Evolutionary conservation across 345 rosid species (phyloP).

Genomic region (Sisymbrium irio): DNA sequence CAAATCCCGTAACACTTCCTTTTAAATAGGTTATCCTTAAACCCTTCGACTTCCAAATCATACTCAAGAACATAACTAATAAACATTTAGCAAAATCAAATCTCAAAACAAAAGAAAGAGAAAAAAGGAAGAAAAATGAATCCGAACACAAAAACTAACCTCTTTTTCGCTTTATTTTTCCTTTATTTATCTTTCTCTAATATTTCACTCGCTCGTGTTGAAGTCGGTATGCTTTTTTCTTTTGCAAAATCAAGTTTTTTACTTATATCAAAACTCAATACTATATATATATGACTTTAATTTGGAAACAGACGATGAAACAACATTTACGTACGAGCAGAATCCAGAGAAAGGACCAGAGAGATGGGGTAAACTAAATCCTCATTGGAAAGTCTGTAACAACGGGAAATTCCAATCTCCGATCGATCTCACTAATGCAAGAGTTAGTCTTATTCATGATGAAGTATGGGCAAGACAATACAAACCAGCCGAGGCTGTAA

Average conservation of each 20-base stretch:
- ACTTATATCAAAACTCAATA: neutral
- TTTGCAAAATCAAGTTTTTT: no score
- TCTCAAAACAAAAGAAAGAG: neutral
- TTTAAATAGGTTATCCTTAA: neutral
- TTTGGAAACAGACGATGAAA: conserved; percentile 41
- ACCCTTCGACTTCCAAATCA: neutral
- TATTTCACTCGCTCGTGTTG: neutral
- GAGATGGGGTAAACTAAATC: conserved; percentile 47
- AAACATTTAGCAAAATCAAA: neutral
- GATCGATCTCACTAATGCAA: conserved; percentile 42
- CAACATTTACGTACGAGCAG: conserved; percentile 38
- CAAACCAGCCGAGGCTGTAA: conserved; percentile 51
- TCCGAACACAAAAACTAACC: neutral
- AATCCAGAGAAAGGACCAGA: conserved; percentile 46
- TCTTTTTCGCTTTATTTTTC: neutral
- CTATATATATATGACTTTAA: neutral
- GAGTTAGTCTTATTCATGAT: conserved; percentile 24
- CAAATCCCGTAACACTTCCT: neutral
- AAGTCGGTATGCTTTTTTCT: conserved; percentile 25
- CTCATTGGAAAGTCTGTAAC: conserved; percentile 51
- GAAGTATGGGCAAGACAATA: conserved; percentile 49
- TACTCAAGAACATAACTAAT: neutral
- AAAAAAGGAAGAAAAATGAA: conserved; percentile 2
- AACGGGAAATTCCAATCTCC: conserved; percentile 68
- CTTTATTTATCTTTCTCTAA: neutral